Base-by-base conservation (phyloP, 192 early-diverging fungal genomes). In the Endogone sp. region DNA sequence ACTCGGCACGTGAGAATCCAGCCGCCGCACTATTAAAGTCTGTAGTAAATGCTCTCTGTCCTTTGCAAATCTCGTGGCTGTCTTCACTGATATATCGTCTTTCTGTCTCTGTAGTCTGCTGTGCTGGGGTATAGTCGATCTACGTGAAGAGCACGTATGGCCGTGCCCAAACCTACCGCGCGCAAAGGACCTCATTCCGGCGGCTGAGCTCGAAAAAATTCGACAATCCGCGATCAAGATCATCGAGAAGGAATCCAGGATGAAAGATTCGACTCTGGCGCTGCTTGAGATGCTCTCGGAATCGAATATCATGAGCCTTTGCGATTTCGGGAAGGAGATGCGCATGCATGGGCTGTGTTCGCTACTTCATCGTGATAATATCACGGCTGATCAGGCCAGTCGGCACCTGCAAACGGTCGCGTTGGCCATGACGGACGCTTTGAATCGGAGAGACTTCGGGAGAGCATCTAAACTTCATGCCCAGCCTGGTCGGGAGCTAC, bases 61-160 rank as follows among this genome's bases (percentile, higher is more conserved):
- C 37, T 44, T 44, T 13, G 37, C 37, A 44, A 44, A 44, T 44
- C 37, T 44, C 37, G 37, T 44, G 37, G 37, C 37, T 44, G 37
- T 44, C 37, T 44, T 44, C 37, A 44, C 37, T 44, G 37, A 44
- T 44, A 44, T 44, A 44, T 44, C 37, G 37, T 44, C 37, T 13
- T 44, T 44, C 37, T 44, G 37, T 22, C 63, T 22, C 29, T 26
- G 29, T 64, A 64, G 63, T 37, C 63, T 26, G 29, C 37, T 64
- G 63, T 64, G 29, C 27, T 64, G 63, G 63, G 63, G 63, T 23
- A 26, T 64, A 22, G 37, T 64, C 37, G 28, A 64, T 64, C 63
- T 64, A 29, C 21, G 29, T 29, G 63, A 23, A 22, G 37, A 64
- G 63, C 29, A 29, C 10, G 63, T 65, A 44, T 44, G 37, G 37